Base-by-base conservation (phyloP, 163 green algal species). In the Scenedesmus sp. region DNA sequence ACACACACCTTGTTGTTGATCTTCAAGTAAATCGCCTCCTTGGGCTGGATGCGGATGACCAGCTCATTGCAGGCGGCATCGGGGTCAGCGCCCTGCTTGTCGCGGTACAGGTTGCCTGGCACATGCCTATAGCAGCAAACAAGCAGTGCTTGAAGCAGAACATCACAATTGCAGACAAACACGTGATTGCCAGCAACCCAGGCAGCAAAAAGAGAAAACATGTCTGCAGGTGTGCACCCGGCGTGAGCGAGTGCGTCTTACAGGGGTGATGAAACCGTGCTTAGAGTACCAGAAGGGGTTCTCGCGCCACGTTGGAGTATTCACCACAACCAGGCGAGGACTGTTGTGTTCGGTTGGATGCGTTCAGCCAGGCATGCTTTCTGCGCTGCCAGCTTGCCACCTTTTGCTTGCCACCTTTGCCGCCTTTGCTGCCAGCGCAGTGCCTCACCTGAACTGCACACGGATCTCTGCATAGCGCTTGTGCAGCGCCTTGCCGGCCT, bases 401-500 rank as follows among this genome's bases (percentile, higher is more conserved):
- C n/a, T n/a, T n/a, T n/a, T n/a, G n/a, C n/a, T n/a, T n/a, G n/a
- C n/a, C n/a, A n/a, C n/a, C n/a, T n/a, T n/a, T n/a, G n/a, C n/a
- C n/a, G n/a, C n/a, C n/a, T n/a, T n/a, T n/a, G n/a, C n/a, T n/a
- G n/a, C 65, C 65, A 40, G 65, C 30, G 42, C 85, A 49, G n/a
- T 3, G 51, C 61, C 89, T 5, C 87, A 94, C 93, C 93, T 94
- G 89, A 97, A 95, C 92, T 97, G 96, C 88, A 99, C 97, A 1
- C 98, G 94, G 93, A 99, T 99, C 94, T 99, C 98, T 22, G 97
- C 98, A 22, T 94, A 87, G 35, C 96, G 91, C 68, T 93, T 97
- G 93, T 98, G 91, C 86, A 99, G 94, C n/a, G 98, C 98, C 94
- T 99, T 99, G 80, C 98, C 98, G 18, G 98, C 98, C 95, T 99